A percentile compares a stretch with the other conserved stretches of the same genome.
These are phyloP conservation scores for Orbilia oligospora DNA, from an alignment of 2,329 filamentous ascomycete genomes.

Conservation along the genomic window DNA sequence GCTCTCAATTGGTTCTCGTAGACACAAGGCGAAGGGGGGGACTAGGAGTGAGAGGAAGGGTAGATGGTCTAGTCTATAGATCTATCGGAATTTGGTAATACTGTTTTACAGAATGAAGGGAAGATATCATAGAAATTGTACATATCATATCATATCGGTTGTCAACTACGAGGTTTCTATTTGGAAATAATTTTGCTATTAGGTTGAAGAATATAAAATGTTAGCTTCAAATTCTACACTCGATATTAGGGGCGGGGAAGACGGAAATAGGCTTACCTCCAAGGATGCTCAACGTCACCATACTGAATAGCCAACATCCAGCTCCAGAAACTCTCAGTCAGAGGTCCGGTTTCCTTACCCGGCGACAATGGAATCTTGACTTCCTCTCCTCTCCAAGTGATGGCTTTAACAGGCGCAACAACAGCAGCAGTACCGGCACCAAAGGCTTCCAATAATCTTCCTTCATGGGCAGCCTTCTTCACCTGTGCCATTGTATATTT, in stretches of 20 bases:
- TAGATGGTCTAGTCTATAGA: neutral
- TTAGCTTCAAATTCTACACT: constrained; percentile 6
- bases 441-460: constrained; percentile 91
- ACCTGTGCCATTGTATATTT: constrained; percentile 94
- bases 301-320: constrained; percentile 98
- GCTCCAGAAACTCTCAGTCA: constrained; percentile 88
- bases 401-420: constrained; percentile 88
- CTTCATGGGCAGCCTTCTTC: constrained; percentile 83
- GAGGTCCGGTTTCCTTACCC: constrained; percentile 86
- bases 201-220: neutral
- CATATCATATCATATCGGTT: neutral
- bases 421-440: constrained; percentile 94
- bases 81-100: neutral
- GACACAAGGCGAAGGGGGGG: neutral
- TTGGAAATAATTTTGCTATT: constrained; percentile 45
- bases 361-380: constrained; percentile 87
- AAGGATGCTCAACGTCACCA: constrained; percentile 90
- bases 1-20: too few species aligned
- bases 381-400: constrained; percentile 83
- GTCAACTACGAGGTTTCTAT: neutral
- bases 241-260: neutral
- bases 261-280: constrained; percentile 76
- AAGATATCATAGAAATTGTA: neutral
- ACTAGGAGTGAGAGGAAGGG: constrained; percentile 11
- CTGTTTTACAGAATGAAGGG: neutral